Evolutionary conservation across 148 eudicot species (phyloP).

Genomic region (Suaeda aralocaspica): DNA sequence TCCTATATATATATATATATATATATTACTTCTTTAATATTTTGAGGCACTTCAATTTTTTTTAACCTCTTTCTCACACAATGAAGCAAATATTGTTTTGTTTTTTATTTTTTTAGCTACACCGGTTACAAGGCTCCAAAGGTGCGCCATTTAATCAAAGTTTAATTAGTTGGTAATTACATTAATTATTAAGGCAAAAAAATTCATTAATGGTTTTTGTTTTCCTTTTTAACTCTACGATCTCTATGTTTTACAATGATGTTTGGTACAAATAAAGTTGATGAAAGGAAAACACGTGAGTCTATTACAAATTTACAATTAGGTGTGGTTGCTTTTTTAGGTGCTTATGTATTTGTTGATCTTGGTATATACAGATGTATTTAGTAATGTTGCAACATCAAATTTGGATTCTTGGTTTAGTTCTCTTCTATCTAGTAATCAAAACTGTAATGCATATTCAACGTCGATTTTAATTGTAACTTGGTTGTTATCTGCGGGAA

Average conservation of each 20-base stretch:
- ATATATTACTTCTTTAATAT: background rate
- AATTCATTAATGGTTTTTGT: background rate
- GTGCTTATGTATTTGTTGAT: background rate
- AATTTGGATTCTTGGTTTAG: slow-evolving; percentile 5
- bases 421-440: background rate
- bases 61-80: background rate
- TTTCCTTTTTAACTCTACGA: background rate
- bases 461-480: slow-evolving; percentile 6
- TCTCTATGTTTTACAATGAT: slow-evolving; percentile 4
- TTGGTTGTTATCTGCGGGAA: slow-evolving; percentile 12
- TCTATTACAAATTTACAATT: background rate
- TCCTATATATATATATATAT: slow-evolving; percentile 10
- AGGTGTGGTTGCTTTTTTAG: background rate
- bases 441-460: background rate
- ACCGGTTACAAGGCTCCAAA: background rate
- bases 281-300: background rate
- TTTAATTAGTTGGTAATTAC: slow-evolving; percentile 9
- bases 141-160: background rate
- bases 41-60: background rate
- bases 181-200: background rate
- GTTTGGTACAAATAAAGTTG: background rate
- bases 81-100: background rate
- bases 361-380: background rate
- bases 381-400: slow-evolving; percentile 12
- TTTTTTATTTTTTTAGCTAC: background rate